Base-by-base conservation (phyloP, 441 rosid genomes). In the Eutrema salsugineum region DNA sequence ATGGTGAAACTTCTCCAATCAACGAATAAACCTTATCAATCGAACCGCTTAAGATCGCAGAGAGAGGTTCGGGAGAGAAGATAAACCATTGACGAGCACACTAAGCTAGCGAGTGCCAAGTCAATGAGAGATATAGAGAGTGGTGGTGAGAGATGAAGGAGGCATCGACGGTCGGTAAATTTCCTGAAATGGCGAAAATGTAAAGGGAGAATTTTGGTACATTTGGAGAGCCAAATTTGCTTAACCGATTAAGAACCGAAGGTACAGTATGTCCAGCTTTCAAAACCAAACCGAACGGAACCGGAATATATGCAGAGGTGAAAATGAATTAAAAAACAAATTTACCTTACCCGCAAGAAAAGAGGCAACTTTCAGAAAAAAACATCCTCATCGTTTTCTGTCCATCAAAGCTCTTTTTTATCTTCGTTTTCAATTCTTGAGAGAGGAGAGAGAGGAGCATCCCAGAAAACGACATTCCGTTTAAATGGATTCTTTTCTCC, bases 381-480 rank as follows among this genome's bases (percentile, higher is more conserved):
- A 42, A 64, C 77, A 64, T 56, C 59, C 67, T 49, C 62, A 66
- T 73, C 72, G 47, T 66, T 66, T 55, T 71, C 47, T 66, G 72
- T 73, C 71, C 72, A 73, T 57, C 54, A 39, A 66, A 47, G 66
- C 72, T 48, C 38, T 30, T 40, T 35, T 28, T 24, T 66, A 28
- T 42, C 59, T 63, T 36, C 53, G 60, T 66, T 58, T 22, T 28
- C 72, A 30, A 59, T 73, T 66, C 43, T 58, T 20, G 60, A 38
- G 38, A 38, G 38, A 38, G n/a, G 49, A 56, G 63, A 39, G 43
- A 57, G 56, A 70, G 46, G 53, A 62, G 54, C 69, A 35, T 42
- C 62, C 5, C 3, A 71, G 65, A 56, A 56, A 64, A 55, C 65
- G 30, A 24, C 63, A 72, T 62, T 63, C 63, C 40, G 44, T 65